Conservation (phyloP, 352 stramenopile genomes). For the Phytopythium aichiense region DNA sequence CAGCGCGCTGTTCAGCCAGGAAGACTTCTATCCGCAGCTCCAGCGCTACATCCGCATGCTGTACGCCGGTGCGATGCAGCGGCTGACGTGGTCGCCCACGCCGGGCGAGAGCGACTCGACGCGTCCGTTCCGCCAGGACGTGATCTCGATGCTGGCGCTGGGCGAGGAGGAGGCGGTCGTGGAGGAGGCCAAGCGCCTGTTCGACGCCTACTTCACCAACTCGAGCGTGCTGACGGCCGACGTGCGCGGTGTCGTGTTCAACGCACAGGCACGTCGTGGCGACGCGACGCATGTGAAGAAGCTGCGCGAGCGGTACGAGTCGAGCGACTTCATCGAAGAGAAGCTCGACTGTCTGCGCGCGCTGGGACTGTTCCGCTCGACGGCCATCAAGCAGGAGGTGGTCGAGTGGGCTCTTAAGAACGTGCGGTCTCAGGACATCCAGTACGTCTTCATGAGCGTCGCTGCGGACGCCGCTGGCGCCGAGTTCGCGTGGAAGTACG, state of each 20-base stretch:
- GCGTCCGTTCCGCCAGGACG: conserved; percentile 64
- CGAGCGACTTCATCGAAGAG: conserved; percentile 77
- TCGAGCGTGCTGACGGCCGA: conserved; percentile 54
- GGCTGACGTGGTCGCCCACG: conserved; percentile 41
- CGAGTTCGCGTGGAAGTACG: conserved; percentile 61
- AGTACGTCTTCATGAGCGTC: conserved; percentile 76
- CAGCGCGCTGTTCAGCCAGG: conserved; percentile 51
- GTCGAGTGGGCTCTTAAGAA: conserved; percentile 61
- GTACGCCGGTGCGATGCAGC: conserved; percentile 50
- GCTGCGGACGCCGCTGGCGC: conserved; percentile 48
- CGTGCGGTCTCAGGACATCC: conserved; percentile 83
- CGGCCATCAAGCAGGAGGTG: conserved; percentile 57
- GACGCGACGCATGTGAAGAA: conserved; percentile 35
- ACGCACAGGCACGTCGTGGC: conserved; percentile 41
- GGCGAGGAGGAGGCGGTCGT: conserved; percentile 51
- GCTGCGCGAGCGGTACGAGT: conserved; percentile 58
- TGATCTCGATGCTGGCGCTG: conserved; percentile 66
- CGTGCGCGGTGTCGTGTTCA: conserved; percentile 63
- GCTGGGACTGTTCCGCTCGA: conserved; percentile 55
- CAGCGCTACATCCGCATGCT: conserved; percentile 61
- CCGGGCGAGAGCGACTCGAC: conserved; percentile 38
- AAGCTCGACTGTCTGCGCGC: conserved; percentile 76
- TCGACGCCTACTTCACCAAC: conserved; percentile 53
- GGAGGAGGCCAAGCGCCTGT: conserved; percentile 44
- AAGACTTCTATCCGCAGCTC: conserved; percentile 54